These are phyloP conservation scores for Chlorociboria aeruginascens DNA, from an alignment of 495 filamentous ascomycete species.

Conservation along the genomic window DNA sequence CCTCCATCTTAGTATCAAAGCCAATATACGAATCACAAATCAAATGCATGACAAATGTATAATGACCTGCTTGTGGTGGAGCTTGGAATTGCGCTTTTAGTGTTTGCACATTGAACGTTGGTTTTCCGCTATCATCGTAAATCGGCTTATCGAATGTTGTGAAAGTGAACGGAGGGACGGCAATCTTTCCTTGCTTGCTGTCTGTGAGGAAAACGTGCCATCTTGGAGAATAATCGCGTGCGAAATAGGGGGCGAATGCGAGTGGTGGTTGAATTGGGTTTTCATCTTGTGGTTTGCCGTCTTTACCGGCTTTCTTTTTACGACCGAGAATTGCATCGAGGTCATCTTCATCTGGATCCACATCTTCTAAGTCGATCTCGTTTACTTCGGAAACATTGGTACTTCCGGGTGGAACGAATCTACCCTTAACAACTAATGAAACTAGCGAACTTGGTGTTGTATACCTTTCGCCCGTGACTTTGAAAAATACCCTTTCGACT, in stretches of 20 bases:
- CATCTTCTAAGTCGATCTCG: conserved; percentile 70
- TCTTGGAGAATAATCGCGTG: conserved; percentile 74
- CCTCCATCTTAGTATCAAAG: conserved; percentile 79
- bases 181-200: conserved; percentile 84
- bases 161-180: conserved; percentile 89
- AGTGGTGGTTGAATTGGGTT: conserved; percentile 68
- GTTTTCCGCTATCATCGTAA: conserved; percentile 57
- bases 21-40: conserved; percentile 91
- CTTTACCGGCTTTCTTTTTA: conserved; percentile 51
- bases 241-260: conserved; percentile 77
- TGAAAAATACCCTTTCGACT: conserved; percentile 95
- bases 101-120: conserved; percentile 87
- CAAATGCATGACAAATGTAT: conserved; percentile 83
- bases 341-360: conserved; percentile 89
- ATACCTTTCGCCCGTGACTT: conserved; percentile 86
- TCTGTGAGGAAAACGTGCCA: conserved; percentile 95
- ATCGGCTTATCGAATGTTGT: conserved; percentile 79
- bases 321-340: conserved; percentile 77
- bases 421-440: conserved; percentile 88
- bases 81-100: conserved; percentile 96
- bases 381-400: conserved; percentile 59
- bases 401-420: conserved; percentile 80
- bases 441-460: conserved; percentile 90
- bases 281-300: conserved; percentile 28
- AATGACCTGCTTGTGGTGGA: conserved; percentile 82